These are phyloP conservation scores for Sporisorium exsertum DNA, from an alignment of 1,284 basidiomycete genomes.

Conservation along the genomic window DNA sequence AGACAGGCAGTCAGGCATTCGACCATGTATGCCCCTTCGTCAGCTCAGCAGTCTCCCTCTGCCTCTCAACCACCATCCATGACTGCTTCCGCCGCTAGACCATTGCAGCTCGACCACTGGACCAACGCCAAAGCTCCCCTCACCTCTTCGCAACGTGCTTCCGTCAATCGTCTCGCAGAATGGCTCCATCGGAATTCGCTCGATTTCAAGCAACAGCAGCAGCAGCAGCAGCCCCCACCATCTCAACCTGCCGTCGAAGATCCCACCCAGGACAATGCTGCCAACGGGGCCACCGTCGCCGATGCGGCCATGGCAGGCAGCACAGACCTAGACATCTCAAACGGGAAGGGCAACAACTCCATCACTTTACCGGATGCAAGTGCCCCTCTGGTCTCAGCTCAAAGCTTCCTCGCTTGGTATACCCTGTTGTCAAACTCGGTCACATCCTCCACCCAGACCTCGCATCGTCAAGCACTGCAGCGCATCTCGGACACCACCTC, in stretches of 20 bases:
- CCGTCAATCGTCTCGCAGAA: slow-evolving; percentile 57
- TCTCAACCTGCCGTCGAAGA: neutral
- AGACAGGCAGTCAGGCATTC: neutral
- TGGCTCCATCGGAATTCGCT: slow-evolving; percentile 47
- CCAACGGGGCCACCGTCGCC: neutral
- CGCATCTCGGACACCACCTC: slow-evolving; percentile 43
- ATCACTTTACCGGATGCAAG: slow-evolving; percentile 22
- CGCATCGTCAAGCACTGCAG: slow-evolving; percentile 40
- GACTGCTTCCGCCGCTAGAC: slow-evolving; percentile 23
- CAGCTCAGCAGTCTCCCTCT: slow-evolving; percentile 7
- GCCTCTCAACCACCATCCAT: slow-evolving; percentile 17
- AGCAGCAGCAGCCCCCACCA: neutral
- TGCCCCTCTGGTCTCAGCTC: slow-evolving; percentile 47
- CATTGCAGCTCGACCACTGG: slow-evolving; percentile 59
- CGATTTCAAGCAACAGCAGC: slow-evolving; percentile 39
- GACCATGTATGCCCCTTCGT: slow-evolving; percentile 21
- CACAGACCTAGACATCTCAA: slow-evolving; percentile 1
- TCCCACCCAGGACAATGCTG: too few species aligned
- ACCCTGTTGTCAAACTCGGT: slow-evolving; percentile 49
- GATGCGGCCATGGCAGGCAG: neutral
- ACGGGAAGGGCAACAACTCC: slow-evolving; percentile 1
- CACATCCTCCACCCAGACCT: slow-evolving; percentile 50
- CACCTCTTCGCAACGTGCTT: slow-evolving; percentile 41
- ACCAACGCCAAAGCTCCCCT: slow-evolving; percentile 49
- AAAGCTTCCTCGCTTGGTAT: slow-evolving; percentile 56